Base-by-base conservation (phyloP, 306 rosid species). In the Acacia crassicarpa region DNA sequence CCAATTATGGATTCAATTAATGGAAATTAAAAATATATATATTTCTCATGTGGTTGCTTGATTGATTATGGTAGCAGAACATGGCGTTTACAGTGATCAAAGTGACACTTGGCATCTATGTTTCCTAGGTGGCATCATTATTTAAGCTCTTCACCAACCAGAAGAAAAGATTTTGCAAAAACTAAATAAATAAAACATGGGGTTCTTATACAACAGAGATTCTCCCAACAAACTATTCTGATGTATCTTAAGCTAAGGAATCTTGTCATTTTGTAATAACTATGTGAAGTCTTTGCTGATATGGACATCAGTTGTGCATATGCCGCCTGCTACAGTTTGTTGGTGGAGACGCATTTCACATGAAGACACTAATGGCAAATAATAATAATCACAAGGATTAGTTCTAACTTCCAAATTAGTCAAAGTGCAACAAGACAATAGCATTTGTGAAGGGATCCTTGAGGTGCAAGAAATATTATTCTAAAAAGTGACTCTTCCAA, bases 1-100 rank as follows among this genome's bases (percentile, higher is more conserved):
- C 93, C 87, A 90, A 80, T 70, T 68, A 82, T 67, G 82, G 86
- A 80, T 30, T 63, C 69, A 63, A 80, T 90, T 67, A 84, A 80
- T 85, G 80, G 58, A 75, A 84, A 87, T 78, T 22, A 32, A 0
- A 16, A 0, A 13, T 1, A 75, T 71, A 13, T 1, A 75, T 71
- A 25, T 80, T 82, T 27, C 80, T 85, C 67, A 69, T 66, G 65
- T 80, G 67, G 82, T 81, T 76, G 27, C 38, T 73, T 87, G 76
- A 76, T 80, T 86, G 76, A 76, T 75, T 23, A 46, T 63, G 20
- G 33, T 27, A 62, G 67, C 40, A 27, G 67, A 62, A 62, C 38
- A 62, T 62, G 67, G 38, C 38, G 19, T 62, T 62, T 27, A 25
- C 38, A 62, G 2, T 4, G 74, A 78, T 76, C 77, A 84, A 69